phyloP scores from a whole-genome alignment of 768 basidiomycete species.

The Hypholoma fasciculare region DNA sequence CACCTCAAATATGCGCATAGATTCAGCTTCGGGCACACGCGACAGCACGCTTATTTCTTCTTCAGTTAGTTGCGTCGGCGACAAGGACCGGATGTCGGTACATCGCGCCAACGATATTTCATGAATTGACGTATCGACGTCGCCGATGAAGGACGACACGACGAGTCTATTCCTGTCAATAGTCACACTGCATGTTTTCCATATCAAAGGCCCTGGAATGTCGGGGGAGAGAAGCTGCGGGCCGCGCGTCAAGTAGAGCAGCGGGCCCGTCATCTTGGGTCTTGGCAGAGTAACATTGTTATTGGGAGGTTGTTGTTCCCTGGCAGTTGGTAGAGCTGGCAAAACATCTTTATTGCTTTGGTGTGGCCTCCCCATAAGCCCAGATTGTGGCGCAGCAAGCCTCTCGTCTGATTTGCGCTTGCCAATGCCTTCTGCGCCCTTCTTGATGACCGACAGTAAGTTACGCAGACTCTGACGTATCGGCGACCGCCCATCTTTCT shows the following conservation, averaged over 20 bases:
- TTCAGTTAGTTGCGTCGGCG: conserved; percentile 36
- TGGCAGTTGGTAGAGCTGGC: neutral
- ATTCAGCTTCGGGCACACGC: conserved; percentile 29
- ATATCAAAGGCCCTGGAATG: conserved; percentile 36
- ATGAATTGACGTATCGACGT: conserved; percentile 36
- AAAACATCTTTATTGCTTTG: neutral
- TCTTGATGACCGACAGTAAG: conserved; percentile 62
- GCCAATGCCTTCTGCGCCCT: conserved; percentile 27
- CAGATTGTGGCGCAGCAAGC: neutral
- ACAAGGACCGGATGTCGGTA: conserved; percentile 63
- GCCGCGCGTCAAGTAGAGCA: conserved; percentile 49
- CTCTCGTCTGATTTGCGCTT: conserved; percentile 23
- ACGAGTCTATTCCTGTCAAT: conserved; percentile 37
- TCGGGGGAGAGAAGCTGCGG: conserved; percentile 14
- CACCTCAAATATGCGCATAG: conserved; percentile 65
- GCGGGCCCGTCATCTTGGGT: conserved; percentile 31
- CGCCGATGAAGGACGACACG: conserved; percentile 45
- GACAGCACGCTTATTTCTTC: conserved; percentile 44
- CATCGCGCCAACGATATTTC: conserved; percentile 52
- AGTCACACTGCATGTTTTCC: conserved; percentile 47
- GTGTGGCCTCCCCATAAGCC: neutral
- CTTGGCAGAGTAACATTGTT: conserved; percentile 1
- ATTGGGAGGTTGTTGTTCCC: neutral
- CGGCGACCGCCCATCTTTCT: conserved; percentile 37
- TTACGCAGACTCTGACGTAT: conserved; percentile 66